Percentiles rank a stretch among this genome's conserved stretches.
phyloP scores from a whole-genome alignment of 129 eudicot genomes.

The Lactuca saligna region DNA sequence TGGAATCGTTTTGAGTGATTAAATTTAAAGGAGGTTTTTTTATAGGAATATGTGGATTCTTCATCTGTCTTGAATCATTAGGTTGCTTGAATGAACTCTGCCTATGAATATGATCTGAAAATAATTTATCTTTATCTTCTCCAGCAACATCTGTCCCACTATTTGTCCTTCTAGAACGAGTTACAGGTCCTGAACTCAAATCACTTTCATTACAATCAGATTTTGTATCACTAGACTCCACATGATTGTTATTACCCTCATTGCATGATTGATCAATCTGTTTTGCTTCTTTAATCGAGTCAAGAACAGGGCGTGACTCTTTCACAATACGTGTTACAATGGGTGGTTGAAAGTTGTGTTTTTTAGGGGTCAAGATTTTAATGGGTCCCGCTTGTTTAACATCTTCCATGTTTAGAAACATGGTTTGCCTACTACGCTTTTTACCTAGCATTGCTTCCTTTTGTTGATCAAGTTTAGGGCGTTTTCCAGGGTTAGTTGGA shows the following conservation, averaged over 20 bases:
- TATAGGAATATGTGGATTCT: conserved; percentile 43
- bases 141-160: conserved; percentile 41
- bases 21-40: conserved; percentile 44
- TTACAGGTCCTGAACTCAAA: conserved; percentile 45
- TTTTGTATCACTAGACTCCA: conserved; percentile 66
- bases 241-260: conserved; percentile 52
- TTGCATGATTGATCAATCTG: conserved; percentile 49
- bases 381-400: conserved; percentile 72
- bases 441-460: conserved; percentile 85
- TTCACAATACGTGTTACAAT: conserved; percentile 43
- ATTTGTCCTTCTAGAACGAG: conserved; percentile 56
- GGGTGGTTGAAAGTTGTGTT: conserved; percentile 61
- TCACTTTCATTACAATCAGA: conserved; percentile 64
- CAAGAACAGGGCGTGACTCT: conserved; percentile 41
- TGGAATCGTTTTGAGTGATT: conserved; percentile 51
- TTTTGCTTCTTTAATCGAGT: conserved; percentile 47
- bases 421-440: conserved; percentile 78
- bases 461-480: conserved; percentile 65
- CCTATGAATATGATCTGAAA: conserved; percentile 49
- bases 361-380: conserved; percentile 64
- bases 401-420: conserved; percentile 85
- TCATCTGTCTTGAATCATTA: conserved; percentile 51
- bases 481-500: conserved; percentile 57
- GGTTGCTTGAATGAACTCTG: conserved; percentile 65
- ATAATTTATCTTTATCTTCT: conserved; percentile 55